Conservation (phyloP, 2,329 filamentous ascomycete species). For the Xylaria multiplex region DNA sequence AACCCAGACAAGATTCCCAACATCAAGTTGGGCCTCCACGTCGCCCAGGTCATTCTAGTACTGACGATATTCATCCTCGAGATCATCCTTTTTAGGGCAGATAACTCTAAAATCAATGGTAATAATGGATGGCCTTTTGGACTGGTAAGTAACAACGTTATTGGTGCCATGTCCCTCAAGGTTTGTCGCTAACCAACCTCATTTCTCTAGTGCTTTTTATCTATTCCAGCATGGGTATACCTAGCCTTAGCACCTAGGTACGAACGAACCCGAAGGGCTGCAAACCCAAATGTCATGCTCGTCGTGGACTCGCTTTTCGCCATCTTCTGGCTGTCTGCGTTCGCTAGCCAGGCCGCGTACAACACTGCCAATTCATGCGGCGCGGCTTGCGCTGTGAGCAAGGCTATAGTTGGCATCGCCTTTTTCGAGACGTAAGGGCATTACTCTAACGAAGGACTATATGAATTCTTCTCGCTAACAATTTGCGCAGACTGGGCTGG, state of each 20-base stretch:
- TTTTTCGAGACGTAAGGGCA: conserved; percentile 69
- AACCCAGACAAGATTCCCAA: conserved; percentile 64
- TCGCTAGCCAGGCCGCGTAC: conserved; percentile 72
- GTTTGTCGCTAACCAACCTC: conserved; percentile 16
- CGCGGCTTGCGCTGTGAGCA: conserved; percentile 67
- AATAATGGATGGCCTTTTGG: conserved; percentile 72
- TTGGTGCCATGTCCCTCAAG: conserved; percentile 15
- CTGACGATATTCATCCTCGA: conserved; percentile 68
- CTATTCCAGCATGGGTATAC: conserved; percentile 72
- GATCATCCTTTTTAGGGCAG: conserved; percentile 66
- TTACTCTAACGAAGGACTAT: neutral
- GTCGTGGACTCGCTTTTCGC: conserved; percentile 66
- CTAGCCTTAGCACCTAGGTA: conserved; percentile 72
- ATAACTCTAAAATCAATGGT: conserved; percentile 62
- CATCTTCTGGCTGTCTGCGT: conserved; percentile 73
- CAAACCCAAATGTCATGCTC: conserved; percentile 70
- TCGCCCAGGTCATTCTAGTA: conserved; percentile 63
- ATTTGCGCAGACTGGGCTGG: conserved; percentile 63
- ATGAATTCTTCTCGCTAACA: conserved; percentile 13
- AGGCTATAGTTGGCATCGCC: conserved; percentile 69
- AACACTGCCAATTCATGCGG: conserved; percentile 67
- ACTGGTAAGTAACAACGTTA: conserved; percentile 60
- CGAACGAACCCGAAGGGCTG: conserved; percentile 68
- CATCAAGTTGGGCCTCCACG: conserved; percentile 68
- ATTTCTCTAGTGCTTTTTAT: conserved; percentile 67